phyloP scores from a whole-genome alignment of 1,284 basidiomycete genomes.

The Coriolopsis trogii region DNA sequence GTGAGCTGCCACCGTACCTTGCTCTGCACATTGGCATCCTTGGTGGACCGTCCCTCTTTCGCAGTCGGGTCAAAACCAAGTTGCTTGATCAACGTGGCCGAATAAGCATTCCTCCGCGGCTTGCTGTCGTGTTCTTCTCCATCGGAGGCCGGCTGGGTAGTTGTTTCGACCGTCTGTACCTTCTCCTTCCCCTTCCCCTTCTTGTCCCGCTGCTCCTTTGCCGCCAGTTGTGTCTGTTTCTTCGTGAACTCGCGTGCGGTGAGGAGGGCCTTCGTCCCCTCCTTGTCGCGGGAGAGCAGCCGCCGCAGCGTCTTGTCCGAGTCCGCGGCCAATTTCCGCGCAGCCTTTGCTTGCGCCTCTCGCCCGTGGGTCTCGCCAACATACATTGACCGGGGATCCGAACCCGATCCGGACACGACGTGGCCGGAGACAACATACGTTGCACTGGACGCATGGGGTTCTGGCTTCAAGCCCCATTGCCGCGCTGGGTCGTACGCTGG shows the following conservation, averaged over 20 bases:
- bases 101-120: conserved; percentile 52
- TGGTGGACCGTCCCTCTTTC: conserved; percentile 48
- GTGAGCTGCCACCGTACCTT: conserved; percentile 46
- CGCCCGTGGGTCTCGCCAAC: conserved; percentile 71
- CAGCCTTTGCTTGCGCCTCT: conserved; percentile 72
- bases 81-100: conserved; percentile 63
- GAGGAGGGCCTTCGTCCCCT: conserved; percentile 61
- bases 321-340: conserved; percentile 61
- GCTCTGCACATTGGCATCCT: conserved; percentile 45
- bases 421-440: conserved; percentile 84
- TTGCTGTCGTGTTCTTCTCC: conserved; percentile 16
- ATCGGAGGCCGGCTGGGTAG: neutral
- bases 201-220: conserved; percentile 22
- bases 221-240: conserved; percentile 33
- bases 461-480: conserved; percentile 74
- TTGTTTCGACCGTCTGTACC: conserved; percentile 23
- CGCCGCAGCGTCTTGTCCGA: conserved; percentile 61
- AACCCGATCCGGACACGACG: conserved; percentile 51
- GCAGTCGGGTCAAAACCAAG: conserved; percentile 75
- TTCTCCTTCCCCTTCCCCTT: conserved; percentile 32
- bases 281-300: conserved; percentile 63
- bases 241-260: conserved; percentile 52
- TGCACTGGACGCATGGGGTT: conserved; percentile 47
- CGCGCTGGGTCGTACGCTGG: conserved; percentile 63
- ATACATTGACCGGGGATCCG: conserved; percentile 51